Base-by-base conservation (phyloP, 2,329 filamentous ascomycete genomes). In the Penicillium sp. region DNA sequence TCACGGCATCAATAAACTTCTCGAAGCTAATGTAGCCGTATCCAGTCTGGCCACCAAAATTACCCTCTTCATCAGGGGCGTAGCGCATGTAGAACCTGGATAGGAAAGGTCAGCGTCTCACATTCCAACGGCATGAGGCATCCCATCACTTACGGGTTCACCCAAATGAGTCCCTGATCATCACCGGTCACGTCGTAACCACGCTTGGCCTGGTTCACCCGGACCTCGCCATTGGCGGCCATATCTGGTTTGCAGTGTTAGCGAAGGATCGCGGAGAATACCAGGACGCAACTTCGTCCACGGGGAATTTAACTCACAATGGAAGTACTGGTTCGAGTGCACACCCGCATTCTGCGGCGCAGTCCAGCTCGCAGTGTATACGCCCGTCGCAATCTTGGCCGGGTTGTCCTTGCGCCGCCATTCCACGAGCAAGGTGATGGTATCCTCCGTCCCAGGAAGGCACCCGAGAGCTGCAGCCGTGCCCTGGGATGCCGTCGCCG, bases 241-340 rank as follows among this genome's bases (percentile, higher is more conserved):
- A 96, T 84, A 71, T 93, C 68, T 72, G 25, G 17, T 23, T 21
- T 9, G 10, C 3, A 17, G 13, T 13, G 25, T 46, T 43, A 42
- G 41, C n/a, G 26, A 31, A 17, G 30, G 10, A 3, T 13, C 10
- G 25, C 10, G 26, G 8, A 14, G 9, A 20, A 19, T 17, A 3
- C 10, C 7, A 25, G 13, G 29, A 5, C 4, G 7, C 16, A 20
- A 18, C 4, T 31, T 4, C 17, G 30, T 34, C 28, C 18, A 27
- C 18, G 21, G 8, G 7, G 26, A 17, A 15, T 27, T 6, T 27
- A 18, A 54, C 65, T 19, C 59, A 71, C 68, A 95, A 70, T 96
- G 90, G 74, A 96, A 96, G 71, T 95, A 93, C 71, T 96, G 90
- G 66, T 94, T 94, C 2, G 85, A 91, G 70, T 96, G 91, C n/a